A percentile compares a stretch with the other conserved stretches of the same genome.
phyloP scores from a whole-genome alignment of 441 rosid species.

The Euphorbia schlechtendalii region DNA sequence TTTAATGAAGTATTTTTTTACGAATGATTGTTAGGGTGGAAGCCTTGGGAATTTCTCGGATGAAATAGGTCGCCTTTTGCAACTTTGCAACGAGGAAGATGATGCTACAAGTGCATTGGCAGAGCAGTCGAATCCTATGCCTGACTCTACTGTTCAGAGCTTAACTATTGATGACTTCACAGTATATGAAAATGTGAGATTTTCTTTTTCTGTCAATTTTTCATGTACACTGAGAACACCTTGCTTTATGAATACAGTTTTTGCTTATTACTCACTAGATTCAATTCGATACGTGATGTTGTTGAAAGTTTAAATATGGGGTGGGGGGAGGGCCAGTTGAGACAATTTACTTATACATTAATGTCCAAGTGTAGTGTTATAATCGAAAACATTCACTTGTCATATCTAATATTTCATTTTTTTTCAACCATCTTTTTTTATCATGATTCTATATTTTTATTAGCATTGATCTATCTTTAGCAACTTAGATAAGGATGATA shows the following conservation, averaged over 20 bases:
- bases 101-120: conserved; percentile 75
- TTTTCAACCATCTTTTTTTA: neutral
- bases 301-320: neutral
- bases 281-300: neutral
- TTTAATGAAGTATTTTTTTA: neutral
- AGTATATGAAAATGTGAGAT: conserved; percentile 35
- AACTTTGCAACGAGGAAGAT: conserved; percentile 77
- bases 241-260: neutral
- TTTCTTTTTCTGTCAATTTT: conserved; percentile 9
- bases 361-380: neutral
- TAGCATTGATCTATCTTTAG: neutral
- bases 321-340: neutral
- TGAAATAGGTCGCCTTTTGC: conserved; percentile 67
- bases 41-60: conserved; percentile 66
- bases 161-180: conserved; percentile 27
- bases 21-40: conserved; percentile 46
- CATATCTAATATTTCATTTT: neutral
- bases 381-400: neutral
- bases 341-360: neutral
- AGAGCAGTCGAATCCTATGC: conserved; percentile 45
- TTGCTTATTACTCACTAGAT: neutral
- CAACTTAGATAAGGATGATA: neutral
- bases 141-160: conserved; percentile 30
- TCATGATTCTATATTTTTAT: neutral
- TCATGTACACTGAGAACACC: neutral